Percentiles rank a stretch among this genome's conserved stretches.
Conservation (phyloP, 176 grass and related monocot species). For the Rhynchospora pubera region DNA sequence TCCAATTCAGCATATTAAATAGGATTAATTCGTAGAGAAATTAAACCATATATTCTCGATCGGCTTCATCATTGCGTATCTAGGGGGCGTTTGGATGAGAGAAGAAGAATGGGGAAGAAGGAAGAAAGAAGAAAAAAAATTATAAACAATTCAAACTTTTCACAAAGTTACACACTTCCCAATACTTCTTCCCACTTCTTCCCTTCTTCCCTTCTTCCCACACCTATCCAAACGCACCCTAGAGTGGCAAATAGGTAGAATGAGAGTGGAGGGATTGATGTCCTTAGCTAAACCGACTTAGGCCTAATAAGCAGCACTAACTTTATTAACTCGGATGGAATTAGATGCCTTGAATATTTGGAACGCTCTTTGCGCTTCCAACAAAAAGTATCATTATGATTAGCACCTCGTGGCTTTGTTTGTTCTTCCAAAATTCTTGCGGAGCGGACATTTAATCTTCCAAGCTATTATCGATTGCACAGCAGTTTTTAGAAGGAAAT, state of each 20-base stretch:
- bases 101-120: no score
- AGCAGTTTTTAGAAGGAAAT: neutral
- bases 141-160: no score
- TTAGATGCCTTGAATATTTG: neutral
- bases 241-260: neutral
- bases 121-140: no score
- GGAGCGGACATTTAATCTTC: neutral
- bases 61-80: neutral
- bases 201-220: no score
- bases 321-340: neutral
- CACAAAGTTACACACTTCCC: no score
- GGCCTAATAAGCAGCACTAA: neutral
- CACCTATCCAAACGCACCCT: no score
- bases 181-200: no score
- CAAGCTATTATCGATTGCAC: neutral
- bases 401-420: neutral
- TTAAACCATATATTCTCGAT: neutral
- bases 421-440: neutral
- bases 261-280: neutral
- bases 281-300: neutral
- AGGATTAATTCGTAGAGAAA: neutral
- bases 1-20: neutral
- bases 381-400: neutral
- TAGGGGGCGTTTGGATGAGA: no score
- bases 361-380: neutral